Evolutionary conservation across 2,329 filamentous ascomycete genomes (phyloP).

Genomic region (Ophiosphaerella narmari): DNA sequence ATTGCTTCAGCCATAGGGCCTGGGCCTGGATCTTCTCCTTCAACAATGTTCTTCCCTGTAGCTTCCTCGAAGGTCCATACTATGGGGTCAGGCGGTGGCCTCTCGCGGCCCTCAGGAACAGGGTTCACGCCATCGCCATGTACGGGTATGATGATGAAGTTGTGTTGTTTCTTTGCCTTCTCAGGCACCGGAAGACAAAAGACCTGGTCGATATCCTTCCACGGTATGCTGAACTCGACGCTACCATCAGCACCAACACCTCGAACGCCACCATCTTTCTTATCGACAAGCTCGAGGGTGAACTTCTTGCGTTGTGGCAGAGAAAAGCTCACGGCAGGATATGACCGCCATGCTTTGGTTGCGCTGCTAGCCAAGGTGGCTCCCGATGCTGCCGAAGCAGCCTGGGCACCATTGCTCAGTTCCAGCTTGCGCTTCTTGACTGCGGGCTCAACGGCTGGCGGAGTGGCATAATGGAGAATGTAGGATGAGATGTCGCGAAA

Average conservation of each 20-base stretch:
- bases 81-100: conserved; percentile 56
- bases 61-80: conserved; percentile 65
- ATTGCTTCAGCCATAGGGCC: conserved; percentile 52
- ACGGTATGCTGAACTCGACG: conserved; percentile 59
- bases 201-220: conserved; percentile 60
- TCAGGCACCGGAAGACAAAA: conserved; percentile 67
- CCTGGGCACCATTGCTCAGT: conserved; percentile 26
- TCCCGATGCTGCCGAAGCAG: conserved; percentile 14
- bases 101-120: conserved; percentile 45
- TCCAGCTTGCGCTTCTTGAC: conserved; percentile 49
- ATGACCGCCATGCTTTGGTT: conserved; percentile 35
- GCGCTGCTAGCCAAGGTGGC: conserved; percentile 27
- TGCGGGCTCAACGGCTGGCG: conserved; percentile 29
- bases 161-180: conserved; percentile 66
- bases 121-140: conserved; percentile 56
- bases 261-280: conserved; percentile 50
- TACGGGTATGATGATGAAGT: conserved; percentile 64
- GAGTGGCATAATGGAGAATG: conserved; percentile 35
- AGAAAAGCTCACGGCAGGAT: conserved; percentile 62
- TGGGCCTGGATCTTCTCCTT: conserved; percentile 50
- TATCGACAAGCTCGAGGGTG: conserved; percentile 60
- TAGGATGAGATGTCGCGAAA: conserved; percentile 46
- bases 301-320: conserved; percentile 68
- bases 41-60: conserved; percentile 48
- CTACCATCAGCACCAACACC: conserved; percentile 57